phyloP scores from a whole-genome alignment of 2,329 filamentous ascomycete species.

The Fusarium humuli region DNA sequence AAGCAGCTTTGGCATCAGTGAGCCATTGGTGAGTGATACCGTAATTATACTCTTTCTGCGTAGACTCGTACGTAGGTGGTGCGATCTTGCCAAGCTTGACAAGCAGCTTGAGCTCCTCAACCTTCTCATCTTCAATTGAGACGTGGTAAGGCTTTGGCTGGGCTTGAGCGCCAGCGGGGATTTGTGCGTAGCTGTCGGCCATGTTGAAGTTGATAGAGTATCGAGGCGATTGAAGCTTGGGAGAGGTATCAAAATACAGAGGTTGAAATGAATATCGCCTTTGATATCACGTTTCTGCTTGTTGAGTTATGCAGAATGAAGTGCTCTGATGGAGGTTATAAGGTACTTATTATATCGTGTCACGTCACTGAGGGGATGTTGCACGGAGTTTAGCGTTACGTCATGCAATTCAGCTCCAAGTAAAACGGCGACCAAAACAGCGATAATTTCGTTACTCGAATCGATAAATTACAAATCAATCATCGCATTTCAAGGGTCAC shows the following conservation, averaged over 20 bases:
- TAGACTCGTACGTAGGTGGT: slow-evolving; percentile 1
- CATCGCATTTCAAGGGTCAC: not conserved
- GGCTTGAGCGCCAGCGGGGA: not conserved
- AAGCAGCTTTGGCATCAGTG: slow-evolving; percentile 2
- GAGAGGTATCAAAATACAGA: too few species aligned
- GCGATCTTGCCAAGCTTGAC: slow-evolving; percentile 13
- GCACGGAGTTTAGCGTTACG: not conserved
- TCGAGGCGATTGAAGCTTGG: too few species aligned
- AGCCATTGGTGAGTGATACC: slow-evolving; percentile 2
- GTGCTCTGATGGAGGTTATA: not conserved
- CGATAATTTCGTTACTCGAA: not conserved
- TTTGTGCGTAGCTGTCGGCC: not conserved
- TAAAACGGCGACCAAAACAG: too few species aligned
- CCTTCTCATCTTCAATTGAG: not conserved
- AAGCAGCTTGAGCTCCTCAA: slow-evolving; percentile 10
- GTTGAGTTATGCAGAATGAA: not conserved
- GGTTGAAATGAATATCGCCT: too few species aligned
- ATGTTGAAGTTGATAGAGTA: not conserved
- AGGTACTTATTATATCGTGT: not conserved
- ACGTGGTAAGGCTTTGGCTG: not conserved
- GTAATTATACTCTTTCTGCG: slow-evolving; percentile 1
- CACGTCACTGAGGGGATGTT: not conserved
- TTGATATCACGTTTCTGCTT: not conserved
- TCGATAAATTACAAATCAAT: not conserved
- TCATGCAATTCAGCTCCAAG: not conserved